Evolutionary conservation across 2,329 filamentous ascomycete species (phyloP).

Genomic region (Lomentospora prolificans): DNA sequence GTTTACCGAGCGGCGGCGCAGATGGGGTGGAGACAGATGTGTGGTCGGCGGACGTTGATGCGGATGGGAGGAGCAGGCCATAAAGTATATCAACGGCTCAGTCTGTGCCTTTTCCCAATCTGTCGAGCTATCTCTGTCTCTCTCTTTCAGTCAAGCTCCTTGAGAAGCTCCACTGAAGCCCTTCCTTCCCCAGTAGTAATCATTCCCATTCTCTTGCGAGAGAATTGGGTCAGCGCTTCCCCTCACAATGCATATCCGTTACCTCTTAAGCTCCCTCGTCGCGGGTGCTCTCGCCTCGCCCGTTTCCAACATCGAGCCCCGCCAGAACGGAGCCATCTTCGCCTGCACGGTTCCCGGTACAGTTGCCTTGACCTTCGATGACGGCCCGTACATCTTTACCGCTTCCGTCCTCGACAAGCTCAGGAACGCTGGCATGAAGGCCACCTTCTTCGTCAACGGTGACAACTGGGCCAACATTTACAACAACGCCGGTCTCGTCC

Average conservation of each 20-base stretch:
- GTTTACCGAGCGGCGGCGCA: background rate
- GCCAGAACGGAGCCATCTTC: background rate
- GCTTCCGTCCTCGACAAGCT: constrained; percentile 28
- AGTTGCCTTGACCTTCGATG: constrained; percentile 37
- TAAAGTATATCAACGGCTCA: background rate
- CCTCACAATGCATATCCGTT: background rate
- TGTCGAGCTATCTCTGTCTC: background rate
- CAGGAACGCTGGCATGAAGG: constrained; percentile 20
- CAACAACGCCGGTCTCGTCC: constrained; percentile 17
- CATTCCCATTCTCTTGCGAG: background rate
- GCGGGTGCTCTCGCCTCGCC: background rate
- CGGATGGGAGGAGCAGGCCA: background rate
- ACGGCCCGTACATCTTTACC: constrained; percentile 35
- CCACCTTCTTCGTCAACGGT: constrained; percentile 28
- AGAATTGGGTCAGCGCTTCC: background rate
- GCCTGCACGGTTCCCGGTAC: constrained; percentile 22
- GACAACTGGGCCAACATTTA: constrained; percentile 21
- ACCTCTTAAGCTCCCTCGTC: background rate
- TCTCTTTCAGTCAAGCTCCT: background rate
- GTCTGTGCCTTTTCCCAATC: background rate
- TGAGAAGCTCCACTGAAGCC: background rate
- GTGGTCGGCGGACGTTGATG: background rate
- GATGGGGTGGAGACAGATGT: background rate
- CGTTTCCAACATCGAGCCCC: background rate
- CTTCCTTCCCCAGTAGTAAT: background rate